Conservation (phyloP, 208 protist species). For the Trypanosoma platydactyli region DNA sequence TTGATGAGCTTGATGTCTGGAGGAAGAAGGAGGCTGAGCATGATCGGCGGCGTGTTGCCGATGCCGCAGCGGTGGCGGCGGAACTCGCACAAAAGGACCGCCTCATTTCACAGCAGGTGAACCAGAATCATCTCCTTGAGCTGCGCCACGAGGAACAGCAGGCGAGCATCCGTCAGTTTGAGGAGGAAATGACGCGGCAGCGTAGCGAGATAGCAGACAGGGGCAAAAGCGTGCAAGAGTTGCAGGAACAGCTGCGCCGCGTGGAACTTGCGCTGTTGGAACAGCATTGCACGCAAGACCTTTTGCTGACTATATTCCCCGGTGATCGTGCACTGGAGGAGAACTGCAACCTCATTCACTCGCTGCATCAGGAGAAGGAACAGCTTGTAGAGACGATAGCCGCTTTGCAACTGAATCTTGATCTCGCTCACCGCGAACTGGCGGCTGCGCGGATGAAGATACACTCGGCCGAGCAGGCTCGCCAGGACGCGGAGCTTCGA, state of each 20-base stretch:
- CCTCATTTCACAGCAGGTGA: conserved; percentile 21
- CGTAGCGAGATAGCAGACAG: conserved; percentile 15
- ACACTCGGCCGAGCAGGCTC: conserved; percentile 40
- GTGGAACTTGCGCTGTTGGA: conserved; percentile 39
- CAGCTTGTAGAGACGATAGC: conserved; percentile 19
- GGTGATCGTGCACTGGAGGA: conserved; percentile 46
- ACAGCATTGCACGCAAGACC: conserved; percentile 42
- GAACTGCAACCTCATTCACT: conserved; percentile 27
- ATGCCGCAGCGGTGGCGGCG: background rate
- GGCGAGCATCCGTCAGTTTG: conserved; percentile 7
- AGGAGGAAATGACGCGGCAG: conserved; percentile 1
- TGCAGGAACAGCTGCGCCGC: conserved; percentile 30
- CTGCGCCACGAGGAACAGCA: background rate
- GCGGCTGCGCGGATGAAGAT: conserved; percentile 19
- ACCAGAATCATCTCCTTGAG: conserved; percentile 16
- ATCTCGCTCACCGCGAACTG: conserved; percentile 4
- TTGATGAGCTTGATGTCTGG: conserved; percentile 13
- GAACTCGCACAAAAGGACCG: conserved; percentile 19
- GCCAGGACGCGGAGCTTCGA: conserved; percentile 49
- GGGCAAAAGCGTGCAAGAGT: conserved; percentile 14
- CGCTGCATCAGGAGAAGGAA: conserved; percentile 17
- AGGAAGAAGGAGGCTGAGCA: background rate
- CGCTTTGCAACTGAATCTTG: conserved; percentile 14
- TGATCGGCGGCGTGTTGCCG: conserved; percentile 5
- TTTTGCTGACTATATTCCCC: conserved; percentile 61